phyloP scores from a whole-genome alignment of 1,284 basidiomycete species.

The Veloboletus limbatus region DNA sequence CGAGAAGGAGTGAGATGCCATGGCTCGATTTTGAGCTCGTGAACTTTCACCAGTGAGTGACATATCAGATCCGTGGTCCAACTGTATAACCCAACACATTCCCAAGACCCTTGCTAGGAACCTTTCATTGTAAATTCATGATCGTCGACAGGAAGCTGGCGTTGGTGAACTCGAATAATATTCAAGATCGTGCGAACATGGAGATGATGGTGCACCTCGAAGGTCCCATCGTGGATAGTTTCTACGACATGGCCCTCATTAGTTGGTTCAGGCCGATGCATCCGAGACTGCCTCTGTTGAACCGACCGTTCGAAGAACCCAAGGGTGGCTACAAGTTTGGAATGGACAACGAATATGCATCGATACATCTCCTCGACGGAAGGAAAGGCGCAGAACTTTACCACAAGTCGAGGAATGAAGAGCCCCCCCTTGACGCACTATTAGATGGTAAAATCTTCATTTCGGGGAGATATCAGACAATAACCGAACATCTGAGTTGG shows the following conservation, averaged over 20 bases:
- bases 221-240: slow-evolving; percentile 66
- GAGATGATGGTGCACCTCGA: slow-evolving; percentile 70
- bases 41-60: slow-evolving; percentile 41
- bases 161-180: slow-evolving; percentile 73
- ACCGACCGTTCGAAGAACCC: slow-evolving; percentile 24
- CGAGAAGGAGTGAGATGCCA: slow-evolving; percentile 54
- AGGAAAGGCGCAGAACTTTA: slow-evolving; percentile 29
- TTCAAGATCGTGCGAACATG: slow-evolving; percentile 67
- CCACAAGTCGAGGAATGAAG: slow-evolving; percentile 16
- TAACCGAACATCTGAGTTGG: slow-evolving; percentile 37
- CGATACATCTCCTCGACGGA: slow-evolving; percentile 30
- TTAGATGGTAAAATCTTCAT: slow-evolving; percentile 21
- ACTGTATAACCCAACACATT: slow-evolving; percentile 24
- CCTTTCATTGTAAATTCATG: slow-evolving; percentile 79
- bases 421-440: slow-evolving; percentile 8
- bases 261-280: slow-evolving; percentile 59
- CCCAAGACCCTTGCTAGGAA: slow-evolving; percentile 60
- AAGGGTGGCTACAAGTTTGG: slow-evolving; percentile 45
- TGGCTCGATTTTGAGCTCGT: slow-evolving; percentile 64
- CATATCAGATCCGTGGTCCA: not conserved
- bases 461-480: slow-evolving; percentile 34
- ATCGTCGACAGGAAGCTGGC: slow-evolving; percentile 73
- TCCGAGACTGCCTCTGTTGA: slow-evolving; percentile 54
- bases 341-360: slow-evolving; percentile 46
- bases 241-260: slow-evolving; percentile 74